A percentile compares a stretch with the other conserved stretches of the same genome.
phyloP scores from a whole-genome alignment of 495 filamentous ascomycete genomes.

The Daldinia vernicosa region DNA sequence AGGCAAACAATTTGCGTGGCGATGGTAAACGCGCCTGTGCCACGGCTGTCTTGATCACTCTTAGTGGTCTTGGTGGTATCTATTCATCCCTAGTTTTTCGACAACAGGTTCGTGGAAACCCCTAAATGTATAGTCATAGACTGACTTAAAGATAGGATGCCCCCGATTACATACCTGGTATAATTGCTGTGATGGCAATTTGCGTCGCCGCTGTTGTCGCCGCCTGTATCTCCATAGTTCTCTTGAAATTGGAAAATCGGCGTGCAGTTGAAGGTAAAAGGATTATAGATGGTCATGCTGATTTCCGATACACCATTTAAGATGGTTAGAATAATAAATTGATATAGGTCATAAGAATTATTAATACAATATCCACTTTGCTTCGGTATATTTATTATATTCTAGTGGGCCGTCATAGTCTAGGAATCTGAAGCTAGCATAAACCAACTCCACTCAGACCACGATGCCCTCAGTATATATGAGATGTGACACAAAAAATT shows the following conservation, averaged over 20 bases:
- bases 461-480: slow-evolving; percentile 18
- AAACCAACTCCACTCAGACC: slow-evolving; percentile 13
- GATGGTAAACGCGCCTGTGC: slow-evolving; percentile 63
- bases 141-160: slow-evolving; percentile 48
- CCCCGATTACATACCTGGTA: slow-evolving; percentile 66
- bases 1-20: slow-evolving; percentile 72
- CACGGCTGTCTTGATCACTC: slow-evolving; percentile 36
- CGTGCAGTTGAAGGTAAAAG: slow-evolving; percentile 44
- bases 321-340: not conserved
- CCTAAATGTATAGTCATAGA: not conserved
- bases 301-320: slow-evolving; percentile 50
- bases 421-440: not conserved
- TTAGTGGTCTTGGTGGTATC: slow-evolving; percentile 68
- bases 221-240: slow-evolving; percentile 33
- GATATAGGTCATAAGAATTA: not conserved
- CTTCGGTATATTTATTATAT: not conserved
- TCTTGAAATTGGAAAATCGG: slow-evolving; percentile 46
- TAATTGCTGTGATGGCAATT: slow-evolving; percentile 47
- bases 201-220: slow-evolving; percentile 37
- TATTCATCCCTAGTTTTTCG: slow-evolving; percentile 65
- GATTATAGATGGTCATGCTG: slow-evolving; percentile 41
- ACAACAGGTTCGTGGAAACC: slow-evolving; percentile 44
- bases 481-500: not conserved
- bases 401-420: not conserved
- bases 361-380: slow-evolving; percentile 3